Base-by-base conservation (phyloP, 2,329 filamentous ascomycete species). In the Fusarium falciforme region DNA sequence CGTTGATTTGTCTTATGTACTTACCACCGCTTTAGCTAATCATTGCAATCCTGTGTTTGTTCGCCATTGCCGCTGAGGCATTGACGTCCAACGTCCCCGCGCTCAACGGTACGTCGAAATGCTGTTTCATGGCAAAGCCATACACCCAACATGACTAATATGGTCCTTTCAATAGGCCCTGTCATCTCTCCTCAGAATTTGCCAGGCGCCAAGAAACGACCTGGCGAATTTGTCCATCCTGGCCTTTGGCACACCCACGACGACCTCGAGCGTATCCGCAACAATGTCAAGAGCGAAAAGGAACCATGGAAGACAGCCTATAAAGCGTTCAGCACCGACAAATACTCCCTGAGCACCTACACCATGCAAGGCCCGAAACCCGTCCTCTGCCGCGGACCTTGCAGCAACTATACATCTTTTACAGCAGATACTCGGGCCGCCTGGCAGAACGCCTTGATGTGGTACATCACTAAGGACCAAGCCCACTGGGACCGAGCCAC, bases 381-480 rank as follows among this genome's bases (percentile, higher is more conserved):
- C 0, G 76, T 84, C 3, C 55, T 80, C 7, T 82, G 78, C 6
- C 79, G 83, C 1, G 82, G 83, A 0, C 6, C 57, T 6, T 64
- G 73, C 42, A 83, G 77, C 72, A 85, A 85, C 58, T 83, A 84
- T 49, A 81, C 77, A 4, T 73, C 76, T 1, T 84, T 84, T 66
- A 77, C 80, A 12, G 69, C 77, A 5, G 83, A 85, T 67, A 78
- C 74, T 6, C 78, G 83, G 20, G 83, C 83, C 0, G 82, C 83
- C 2, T 85, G 79, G 67, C 83, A 85, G 61, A 84, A 84, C 54
- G 79, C 83, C 6, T 72, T 84, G 10, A 83, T 84, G 83, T 85
- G 82, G 83, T 84, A 84, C 58, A 83, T 85, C 64, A 85, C 84
- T 1, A 74, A 76, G 9, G 76, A 83, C 61, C 71, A 82, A 29